These are phyloP conservation scores for Hyphopichia burtonii DNA, from an alignment of 1,139 yeast genomes.

Conservation along the genomic window DNA sequence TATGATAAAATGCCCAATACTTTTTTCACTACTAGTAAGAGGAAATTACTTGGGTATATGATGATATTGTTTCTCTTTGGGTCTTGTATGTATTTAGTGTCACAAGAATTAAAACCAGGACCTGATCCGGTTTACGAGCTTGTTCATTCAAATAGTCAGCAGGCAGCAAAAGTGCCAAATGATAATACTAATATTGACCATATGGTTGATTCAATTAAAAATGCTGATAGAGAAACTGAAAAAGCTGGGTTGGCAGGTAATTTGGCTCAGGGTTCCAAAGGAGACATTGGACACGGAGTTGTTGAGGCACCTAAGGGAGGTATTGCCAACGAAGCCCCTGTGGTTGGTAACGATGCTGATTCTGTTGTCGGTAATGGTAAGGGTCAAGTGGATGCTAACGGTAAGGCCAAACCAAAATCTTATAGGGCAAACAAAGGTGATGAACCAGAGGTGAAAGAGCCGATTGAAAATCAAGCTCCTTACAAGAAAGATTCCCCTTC, in stretches of 20 bases:
- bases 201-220: constrained; percentile 21
- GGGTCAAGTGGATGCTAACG: constrained; percentile 4
- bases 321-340: constrained; percentile 46
- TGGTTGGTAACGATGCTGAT: constrained; percentile 45
- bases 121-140: constrained; percentile 33
- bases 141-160: constrained; percentile 10
- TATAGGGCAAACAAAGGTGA: constrained; percentile 1
- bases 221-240: constrained; percentile 29
- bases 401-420: constrained; percentile 4
- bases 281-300: constrained; percentile 43
- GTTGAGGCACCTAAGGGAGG: constrained; percentile 53
- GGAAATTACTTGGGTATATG: constrained; percentile 41
- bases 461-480: neutral
- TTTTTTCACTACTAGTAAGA: constrained; percentile 36
- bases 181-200: constrained; percentile 18
- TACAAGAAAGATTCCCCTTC: neutral
- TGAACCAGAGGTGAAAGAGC: constrained; percentile 1
- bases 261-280: constrained; percentile 42
- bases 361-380: constrained; percentile 24
- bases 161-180: neutral
- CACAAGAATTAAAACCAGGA: constrained; percentile 34
- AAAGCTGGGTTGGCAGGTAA: constrained; percentile 41
- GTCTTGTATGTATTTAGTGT: constrained; percentile 34
- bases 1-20: constrained; percentile 34
- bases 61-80: constrained; percentile 37